Conservation (phyloP, 768 basidiomycete species). For the Leccinum uliginosum region DNA sequence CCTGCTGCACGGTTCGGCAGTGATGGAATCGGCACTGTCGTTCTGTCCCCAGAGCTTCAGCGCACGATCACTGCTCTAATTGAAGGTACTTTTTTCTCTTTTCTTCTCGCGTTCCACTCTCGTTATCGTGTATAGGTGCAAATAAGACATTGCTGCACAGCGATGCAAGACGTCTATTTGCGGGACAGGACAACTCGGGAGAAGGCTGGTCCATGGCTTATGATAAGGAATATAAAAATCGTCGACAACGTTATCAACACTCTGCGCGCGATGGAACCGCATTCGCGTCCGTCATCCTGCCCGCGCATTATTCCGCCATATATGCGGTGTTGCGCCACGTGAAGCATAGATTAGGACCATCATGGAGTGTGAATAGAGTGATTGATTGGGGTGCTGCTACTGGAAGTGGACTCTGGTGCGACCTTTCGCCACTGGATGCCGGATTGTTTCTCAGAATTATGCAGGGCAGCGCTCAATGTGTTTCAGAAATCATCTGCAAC, state of each 20-base stretch:
- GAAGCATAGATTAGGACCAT: slow-evolving; percentile 56
- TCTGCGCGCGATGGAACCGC: slow-evolving; percentile 72
- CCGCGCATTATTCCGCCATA: slow-evolving; percentile 81
- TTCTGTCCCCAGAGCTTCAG: slow-evolving; percentile 70
- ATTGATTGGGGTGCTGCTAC: slow-evolving; percentile 85
- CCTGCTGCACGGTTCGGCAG: slow-evolving; percentile 83
- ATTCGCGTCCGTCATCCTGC: slow-evolving; percentile 81
- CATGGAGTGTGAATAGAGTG: slow-evolving; percentile 57
- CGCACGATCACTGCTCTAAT: slow-evolving; percentile 64
- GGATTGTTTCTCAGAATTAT: slow-evolving; percentile 10
- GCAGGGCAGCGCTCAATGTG: slow-evolving; percentile 62
- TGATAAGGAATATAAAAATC: slow-evolving; percentile 56
- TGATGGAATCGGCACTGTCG: slow-evolving; percentile 62
- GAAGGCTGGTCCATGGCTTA: slow-evolving; percentile 54
- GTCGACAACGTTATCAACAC: slow-evolving; percentile 54
- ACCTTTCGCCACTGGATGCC: slow-evolving; percentile 2
- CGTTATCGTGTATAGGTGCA: slow-evolving; percentile 40
- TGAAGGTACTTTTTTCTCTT: slow-evolving; percentile 39
- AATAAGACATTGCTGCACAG: slow-evolving; percentile 62
- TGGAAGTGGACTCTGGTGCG: slow-evolving; percentile 81
- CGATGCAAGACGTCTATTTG: slow-evolving; percentile 71
- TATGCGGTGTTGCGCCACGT: slow-evolving; percentile 67
- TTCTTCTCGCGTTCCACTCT: slow-evolving; percentile 5
- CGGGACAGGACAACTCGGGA: slow-evolving; percentile 29
- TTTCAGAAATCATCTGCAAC: slow-evolving; percentile 45